phyloP scores from a whole-genome alignment of 2,329 filamentous ascomycete species.

The Akanthomyces lecanii region DNA sequence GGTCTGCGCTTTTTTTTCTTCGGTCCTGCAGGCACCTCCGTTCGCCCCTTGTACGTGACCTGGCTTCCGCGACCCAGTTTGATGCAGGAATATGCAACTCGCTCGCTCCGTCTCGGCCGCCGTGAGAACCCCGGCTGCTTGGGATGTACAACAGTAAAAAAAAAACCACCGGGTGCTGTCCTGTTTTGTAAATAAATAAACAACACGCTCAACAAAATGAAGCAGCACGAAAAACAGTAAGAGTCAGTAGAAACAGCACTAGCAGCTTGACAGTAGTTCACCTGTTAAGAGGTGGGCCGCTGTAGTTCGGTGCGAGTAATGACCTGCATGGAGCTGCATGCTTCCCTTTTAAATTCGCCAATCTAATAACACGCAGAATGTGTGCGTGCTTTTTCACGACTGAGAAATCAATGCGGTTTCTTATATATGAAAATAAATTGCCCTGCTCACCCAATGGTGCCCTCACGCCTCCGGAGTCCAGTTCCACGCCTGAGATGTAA shows the following conservation, averaged over 20 bases:
- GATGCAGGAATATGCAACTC: not conserved
- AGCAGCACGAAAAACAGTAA: not conserved
- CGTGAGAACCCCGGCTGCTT: not conserved
- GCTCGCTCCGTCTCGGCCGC: not conserved
- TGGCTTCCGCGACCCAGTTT: not conserved
- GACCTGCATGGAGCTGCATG: conserved; percentile 11
- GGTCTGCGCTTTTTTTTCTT: not conserved
- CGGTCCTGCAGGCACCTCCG: not conserved
- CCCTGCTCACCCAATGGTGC: not conserved
- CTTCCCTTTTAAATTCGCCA: not conserved
- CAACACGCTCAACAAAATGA: not conserved
- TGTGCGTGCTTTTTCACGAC: not conserved
- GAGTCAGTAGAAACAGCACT: not conserved
- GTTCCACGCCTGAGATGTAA: conserved; percentile 55
- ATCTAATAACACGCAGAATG: not conserved
- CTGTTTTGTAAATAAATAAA: not conserved
- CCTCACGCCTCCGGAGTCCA: conserved; percentile 50
- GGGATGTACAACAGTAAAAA: not conserved
- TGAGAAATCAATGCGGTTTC: not conserved
- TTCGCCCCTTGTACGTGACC: not conserved
- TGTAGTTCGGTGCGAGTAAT: conserved; percentile 15
- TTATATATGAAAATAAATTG: conserved; percentile 14
- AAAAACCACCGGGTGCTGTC: not conserved
- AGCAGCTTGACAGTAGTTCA: not conserved
- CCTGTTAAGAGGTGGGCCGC: not conserved